A percentile compares a stretch with the other conserved stretches of the same genome.
These are phyloP conservation scores for Chytriomyces sp. DNA, from an alignment of 192 early-diverging fungal species.

Conservation along the genomic window DNA sequence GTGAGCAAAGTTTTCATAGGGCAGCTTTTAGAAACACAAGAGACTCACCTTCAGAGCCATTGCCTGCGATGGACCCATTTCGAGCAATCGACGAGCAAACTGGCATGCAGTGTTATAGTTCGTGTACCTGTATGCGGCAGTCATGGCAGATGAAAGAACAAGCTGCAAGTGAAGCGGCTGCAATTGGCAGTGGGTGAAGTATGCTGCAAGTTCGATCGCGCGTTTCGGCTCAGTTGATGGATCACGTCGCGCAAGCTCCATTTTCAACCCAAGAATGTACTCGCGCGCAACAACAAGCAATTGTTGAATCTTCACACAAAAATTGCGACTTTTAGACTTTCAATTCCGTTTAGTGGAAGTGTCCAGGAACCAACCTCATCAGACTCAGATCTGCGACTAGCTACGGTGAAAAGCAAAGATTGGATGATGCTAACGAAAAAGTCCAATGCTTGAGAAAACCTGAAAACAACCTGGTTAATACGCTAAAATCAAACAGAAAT, in stretches of 20 bases:
- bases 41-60: constrained; percentile 72
- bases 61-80: constrained; percentile 79
- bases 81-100: constrained; percentile 89
- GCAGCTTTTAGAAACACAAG: no score
- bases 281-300: constrained; percentile 83
- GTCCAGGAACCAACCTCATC: constrained; percentile 68
- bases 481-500: neutral
- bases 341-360: neutral
- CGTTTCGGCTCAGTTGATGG: constrained; percentile 68
- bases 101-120: constrained; percentile 85
- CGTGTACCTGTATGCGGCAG: constrained; percentile 76
- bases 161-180: constrained; percentile 89
- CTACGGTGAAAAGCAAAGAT: constrained; percentile 77
- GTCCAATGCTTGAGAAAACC: constrained; percentile 74
- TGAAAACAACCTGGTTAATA: constrained; percentile 6
- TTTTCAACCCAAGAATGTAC: constrained; percentile 87
- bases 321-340: neutral
- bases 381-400: constrained; percentile 65
- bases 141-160: constrained; percentile 86
- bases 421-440: constrained; percentile 81
- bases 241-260: constrained; percentile 80
- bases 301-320: constrained; percentile 52
- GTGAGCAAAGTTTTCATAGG: constrained; percentile 14
- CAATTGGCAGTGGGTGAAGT: constrained; percentile 93
- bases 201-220: constrained; percentile 88